Conservation (phyloP, 1,139 yeast species). For the Kodamaea alishanica region DNA sequence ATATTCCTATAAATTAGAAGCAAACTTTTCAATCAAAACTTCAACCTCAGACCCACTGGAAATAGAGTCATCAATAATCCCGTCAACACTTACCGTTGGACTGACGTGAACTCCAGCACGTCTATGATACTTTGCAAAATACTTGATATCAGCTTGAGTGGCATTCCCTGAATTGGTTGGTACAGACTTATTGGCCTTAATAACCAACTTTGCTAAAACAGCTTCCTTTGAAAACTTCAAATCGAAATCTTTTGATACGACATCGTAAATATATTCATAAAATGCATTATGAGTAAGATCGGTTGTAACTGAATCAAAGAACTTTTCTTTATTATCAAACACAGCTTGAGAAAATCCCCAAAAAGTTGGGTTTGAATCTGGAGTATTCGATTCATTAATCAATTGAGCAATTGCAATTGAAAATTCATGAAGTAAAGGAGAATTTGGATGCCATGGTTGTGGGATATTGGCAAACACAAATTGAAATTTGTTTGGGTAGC, state of each 20-base stretch:
- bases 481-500: constrained; percentile 51
- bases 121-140: constrained; percentile 68
- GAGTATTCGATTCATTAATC: constrained; percentile 37
- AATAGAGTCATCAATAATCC: constrained; percentile 44
- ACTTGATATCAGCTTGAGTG: constrained; percentile 61
- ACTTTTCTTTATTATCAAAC: constrained; percentile 50
- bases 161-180: constrained; percentile 57
- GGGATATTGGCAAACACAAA: constrained; percentile 62
- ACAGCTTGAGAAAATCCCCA: constrained; percentile 60
- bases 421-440: constrained; percentile 67
- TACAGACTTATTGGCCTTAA: constrained; percentile 22
- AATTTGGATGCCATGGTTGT: constrained; percentile 86
- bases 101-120: constrained; percentile 80
- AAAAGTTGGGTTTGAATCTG: constrained; percentile 38
- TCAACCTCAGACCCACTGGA: constrained; percentile 39
- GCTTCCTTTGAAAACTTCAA: constrained; percentile 37
- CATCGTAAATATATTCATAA: constrained; percentile 50
- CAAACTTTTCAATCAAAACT: constrained; percentile 29
- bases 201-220: constrained; percentile 31
- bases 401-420: constrained; percentile 63
- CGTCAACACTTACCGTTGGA: constrained; percentile 77
- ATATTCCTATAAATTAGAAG: constrained; percentile 5
- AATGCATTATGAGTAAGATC: constrained; percentile 55
- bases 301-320: constrained; percentile 60
- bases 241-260: constrained; percentile 37